Base-by-base conservation (phyloP, 139 green algal species). In the Chlorella vulgaris region DNA sequence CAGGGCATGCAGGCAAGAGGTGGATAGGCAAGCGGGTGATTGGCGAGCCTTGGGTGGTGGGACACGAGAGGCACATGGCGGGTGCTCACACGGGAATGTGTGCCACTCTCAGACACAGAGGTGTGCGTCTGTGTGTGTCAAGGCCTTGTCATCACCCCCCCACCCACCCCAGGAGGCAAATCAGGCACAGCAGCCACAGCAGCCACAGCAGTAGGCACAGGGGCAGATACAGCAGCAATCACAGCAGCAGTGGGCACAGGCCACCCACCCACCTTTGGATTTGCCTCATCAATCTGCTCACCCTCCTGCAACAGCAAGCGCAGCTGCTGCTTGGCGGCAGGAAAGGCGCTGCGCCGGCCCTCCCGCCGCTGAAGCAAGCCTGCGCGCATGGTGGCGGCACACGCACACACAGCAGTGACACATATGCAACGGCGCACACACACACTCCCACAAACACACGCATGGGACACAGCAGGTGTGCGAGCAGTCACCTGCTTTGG, bases 241-340 rank as follows among this genome's bases (percentile, higher is more conserved):
- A 13, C 21, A n/a, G 10, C 29, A 69, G 47, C 62, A 74, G n/a
- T n/a, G 13, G n/a, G 28, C 70, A 2, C 70, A 29, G 19, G 38
- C 13, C 21, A 3, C 73, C 51, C 19, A 10, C 47, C 28, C 58
- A 80, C 91, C 35, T 73, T 78, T 4, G 91, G 88, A 6, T 70
- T 71, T 21, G 69, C 50, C 29, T 89, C 65, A 42, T 92, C 86
- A 0, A 83, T 43, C 2, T 67, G 75, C n/a, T 95, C 90, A 24
- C 87, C 80, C 36, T 94, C 93, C 18, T 89, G 81, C 19, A 97
- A 86, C 50, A 95, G 53, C 67, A 98, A 87, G 63, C 75, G 75
- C 29, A 95, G 84, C 15, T 73, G 76, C 7, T 83, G 81, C 69
- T 85, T 91, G 33, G 89, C 70, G 4, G 80, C 67, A 1, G 83